Percentiles rank a stretch among this genome's conserved stretches.
phyloP scores from a whole-genome alignment of 768 basidiomycete species.

The Serendipita sp. region DNA sequence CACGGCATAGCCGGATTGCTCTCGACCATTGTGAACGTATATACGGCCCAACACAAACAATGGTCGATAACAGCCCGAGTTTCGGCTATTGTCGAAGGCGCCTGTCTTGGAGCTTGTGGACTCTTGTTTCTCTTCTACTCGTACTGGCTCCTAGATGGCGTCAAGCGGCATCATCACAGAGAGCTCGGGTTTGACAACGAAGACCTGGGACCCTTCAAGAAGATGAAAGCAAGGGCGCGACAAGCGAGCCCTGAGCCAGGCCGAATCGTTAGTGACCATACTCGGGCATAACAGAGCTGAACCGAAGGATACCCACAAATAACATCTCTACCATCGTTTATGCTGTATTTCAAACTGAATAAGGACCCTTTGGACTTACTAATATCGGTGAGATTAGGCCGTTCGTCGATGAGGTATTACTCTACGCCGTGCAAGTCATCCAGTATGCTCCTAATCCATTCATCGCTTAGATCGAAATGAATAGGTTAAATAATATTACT shows the following conservation, averaged over 20 bases:
- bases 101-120: slow-evolving; percentile 15
- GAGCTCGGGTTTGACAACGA: background rate
- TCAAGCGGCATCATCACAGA: background rate
- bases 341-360: background rate
- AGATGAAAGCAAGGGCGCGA: background rate
- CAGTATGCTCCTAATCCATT: too few species aligned
- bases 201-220: background rate
- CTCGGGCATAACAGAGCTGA: background rate
- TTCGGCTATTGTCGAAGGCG: slow-evolving; percentile 32
- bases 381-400: too few species aligned
- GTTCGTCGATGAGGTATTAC: too few species aligned
- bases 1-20: slow-evolving; percentile 41
- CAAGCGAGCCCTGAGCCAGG: background rate
- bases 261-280: background rate
- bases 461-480: too few species aligned
- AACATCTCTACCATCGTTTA: background rate
- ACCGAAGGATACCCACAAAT: background rate
- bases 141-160: slow-evolving; percentile 30
- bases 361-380: too few species aligned
- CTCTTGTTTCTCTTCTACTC: too few species aligned
- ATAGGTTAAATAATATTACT: too few species aligned
- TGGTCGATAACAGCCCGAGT: slow-evolving; percentile 27
- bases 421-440: too few species aligned
- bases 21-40: slow-evolving; percentile 36
- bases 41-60: slow-evolving; percentile 22